Conservation (phyloP, 108 stramenopile genomes). For the Chaetoceros tenuissimus region DNA sequence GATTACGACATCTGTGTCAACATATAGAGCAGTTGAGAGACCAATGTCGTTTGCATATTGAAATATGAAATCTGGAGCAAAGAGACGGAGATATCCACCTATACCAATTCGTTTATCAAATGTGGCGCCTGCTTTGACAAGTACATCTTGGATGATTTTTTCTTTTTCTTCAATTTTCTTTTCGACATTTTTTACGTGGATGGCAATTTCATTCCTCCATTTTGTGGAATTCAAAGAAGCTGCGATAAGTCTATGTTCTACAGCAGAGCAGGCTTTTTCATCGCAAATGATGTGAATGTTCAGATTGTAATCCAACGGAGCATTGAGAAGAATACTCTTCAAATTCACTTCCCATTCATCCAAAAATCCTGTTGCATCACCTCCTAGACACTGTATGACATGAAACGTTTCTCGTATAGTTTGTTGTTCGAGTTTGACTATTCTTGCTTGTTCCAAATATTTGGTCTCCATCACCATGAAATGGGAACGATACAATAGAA, state of each 20-base stretch:
- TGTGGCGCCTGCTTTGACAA: background rate
- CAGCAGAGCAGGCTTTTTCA: background rate
- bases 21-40: background rate
- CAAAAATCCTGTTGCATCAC: background rate
- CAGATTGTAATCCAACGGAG: slow-evolving; percentile 1
- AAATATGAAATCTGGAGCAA: background rate
- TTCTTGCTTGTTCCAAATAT: too few species aligned
- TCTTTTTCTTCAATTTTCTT: background rate
- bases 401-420: background rate
- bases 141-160: background rate
- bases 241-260: background rate
- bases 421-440: too few species aligned
- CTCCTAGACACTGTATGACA: background rate
- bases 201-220: background rate
- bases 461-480: too few species aligned
- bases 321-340: slow-evolving; percentile 3
- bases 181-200: background rate
- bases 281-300: slow-evolving; percentile 1
- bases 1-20: slow-evolving; percentile 6
- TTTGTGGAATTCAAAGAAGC: background rate
- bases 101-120: background rate
- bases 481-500: too few species aligned
- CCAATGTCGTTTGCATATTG: background rate
- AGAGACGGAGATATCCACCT: slow-evolving; percentile 2
- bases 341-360: slow-evolving; percentile 9